These are phyloP conservation scores for Lentinula sp. DNA, from an alignment of 768 basidiomycete genomes.

Conservation along the genomic window DNA sequence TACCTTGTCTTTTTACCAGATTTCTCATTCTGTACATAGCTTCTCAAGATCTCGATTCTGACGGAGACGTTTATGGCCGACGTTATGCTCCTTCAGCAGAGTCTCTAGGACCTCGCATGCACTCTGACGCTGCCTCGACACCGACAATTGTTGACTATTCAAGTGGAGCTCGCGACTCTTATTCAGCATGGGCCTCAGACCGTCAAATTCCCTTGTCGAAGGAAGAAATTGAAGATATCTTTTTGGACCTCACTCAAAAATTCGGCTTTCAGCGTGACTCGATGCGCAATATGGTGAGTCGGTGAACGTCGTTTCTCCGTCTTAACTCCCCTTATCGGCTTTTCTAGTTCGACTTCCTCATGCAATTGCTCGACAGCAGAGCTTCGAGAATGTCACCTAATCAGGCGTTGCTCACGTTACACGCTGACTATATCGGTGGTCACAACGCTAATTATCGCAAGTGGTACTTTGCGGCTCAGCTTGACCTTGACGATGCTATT, in stretches of 20 bases:
- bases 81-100: conserved; percentile 72
- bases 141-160: conserved; percentile 67
- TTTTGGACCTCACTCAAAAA: conserved; percentile 95
- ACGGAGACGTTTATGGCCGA: conserved; percentile 63
- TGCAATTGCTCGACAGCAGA: conserved; percentile 95
- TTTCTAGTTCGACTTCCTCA: conserved; percentile 87
- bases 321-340: conserved; percentile 1
- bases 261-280: conserved; percentile 97
- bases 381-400: conserved; percentile 97
- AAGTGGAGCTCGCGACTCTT: conserved; percentile 67
- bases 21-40: conserved; percentile 34
- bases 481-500: conserved; percentile 96
- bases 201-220: conserved; percentile 95
- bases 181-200: conserved; percentile 91
- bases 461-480: conserved; percentile 99
- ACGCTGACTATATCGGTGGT: conserved; percentile 98
- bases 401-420: conserved; percentile 90
- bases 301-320: neutral
- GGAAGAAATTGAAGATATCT: conserved; percentile 98
- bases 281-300: conserved; percentile 86
- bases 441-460: conserved; percentile 98
- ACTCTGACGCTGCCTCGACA: conserved; percentile 64
- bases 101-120: conserved; percentile 60
- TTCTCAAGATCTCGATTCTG: conserved; percentile 80
- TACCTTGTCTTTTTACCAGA: conserved; percentile 7